Percentiles rank a stretch among this genome's conserved stretches.
Conservation (phyloP, 2,329 filamentous ascomycete genomes). For the Chaetoscypha palmicola region DNA sequence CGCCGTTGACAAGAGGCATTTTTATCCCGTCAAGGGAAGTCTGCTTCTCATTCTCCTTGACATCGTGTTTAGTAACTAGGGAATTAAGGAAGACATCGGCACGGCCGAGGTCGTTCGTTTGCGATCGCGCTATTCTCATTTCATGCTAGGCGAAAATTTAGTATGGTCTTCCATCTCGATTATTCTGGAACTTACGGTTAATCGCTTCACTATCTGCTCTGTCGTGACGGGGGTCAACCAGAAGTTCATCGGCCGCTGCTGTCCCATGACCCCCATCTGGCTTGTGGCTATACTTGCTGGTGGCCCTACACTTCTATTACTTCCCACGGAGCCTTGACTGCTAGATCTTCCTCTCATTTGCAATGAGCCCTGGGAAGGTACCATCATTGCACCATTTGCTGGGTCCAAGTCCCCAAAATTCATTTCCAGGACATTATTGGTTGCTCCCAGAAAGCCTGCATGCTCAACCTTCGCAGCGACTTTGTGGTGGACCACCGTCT, state of each 20-base stretch:
- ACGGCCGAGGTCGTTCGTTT: slow-evolving; percentile 76
- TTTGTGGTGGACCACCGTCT: slow-evolving; percentile 97
- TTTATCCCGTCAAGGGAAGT: slow-evolving; percentile 44
- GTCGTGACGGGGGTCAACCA: slow-evolving; percentile 87
- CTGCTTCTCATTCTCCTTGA: slow-evolving; percentile 51
- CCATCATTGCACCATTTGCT: slow-evolving; percentile 65
- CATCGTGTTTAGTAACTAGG: slow-evolving; percentile 64
- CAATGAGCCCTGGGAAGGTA: slow-evolving; percentile 59
- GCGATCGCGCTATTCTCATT: slow-evolving; percentile 81
- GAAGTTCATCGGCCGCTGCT: slow-evolving; percentile 71
- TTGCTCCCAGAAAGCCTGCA: slow-evolving; percentile 71
- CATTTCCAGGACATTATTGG: slow-evolving; percentile 75
- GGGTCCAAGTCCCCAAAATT: slow-evolving; percentile 90
- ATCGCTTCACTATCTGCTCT: slow-evolving; percentile 84
- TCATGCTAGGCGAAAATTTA: no score
- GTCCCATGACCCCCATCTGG: slow-evolving; percentile 52
- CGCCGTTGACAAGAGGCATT: slow-evolving; percentile 39
- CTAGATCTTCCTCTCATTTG: slow-evolving; percentile 64
- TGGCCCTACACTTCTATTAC: slow-evolving; percentile 50
- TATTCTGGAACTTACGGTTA: slow-evolving; percentile 22
- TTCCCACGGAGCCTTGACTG: slow-evolving; percentile 57
- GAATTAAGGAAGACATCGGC: slow-evolving; percentile 76
- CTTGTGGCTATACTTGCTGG: slow-evolving; percentile 47
- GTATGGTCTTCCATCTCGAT: no score
- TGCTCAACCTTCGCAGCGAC: slow-evolving; percentile 96